Evolutionary conservation across 495 filamentous ascomycete genomes (phyloP), one percentile per base, ranked within the genome.

Genomic region (Tetracladium marchalianum): DNA sequence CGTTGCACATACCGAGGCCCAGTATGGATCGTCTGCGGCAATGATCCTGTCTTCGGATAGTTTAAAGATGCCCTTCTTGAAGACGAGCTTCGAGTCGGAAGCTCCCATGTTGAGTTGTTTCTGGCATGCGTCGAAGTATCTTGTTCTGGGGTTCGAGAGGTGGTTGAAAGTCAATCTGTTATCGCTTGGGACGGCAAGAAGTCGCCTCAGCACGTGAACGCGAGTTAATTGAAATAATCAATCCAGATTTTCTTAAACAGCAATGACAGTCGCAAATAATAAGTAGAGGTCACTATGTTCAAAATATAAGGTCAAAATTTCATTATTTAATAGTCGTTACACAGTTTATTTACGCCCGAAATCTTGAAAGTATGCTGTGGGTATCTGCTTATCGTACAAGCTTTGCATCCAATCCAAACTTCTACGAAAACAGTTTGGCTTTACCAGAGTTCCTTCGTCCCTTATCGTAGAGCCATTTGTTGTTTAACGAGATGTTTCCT

Each of bases 41-140:
- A 99, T 97, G 55, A 84, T 75, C 54, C 82, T 78, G 62, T 92
- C 81, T 62, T 95, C 90, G 13, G 89, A 93, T 44, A 99, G 80
- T 60, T 84, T 81, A 71, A 99, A 99, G 71, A 99, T 95, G 63
- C 90, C 92, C 65, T 95, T 85, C 67, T 97, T 99, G 78, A 99
- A 97, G 57, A 89, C 86, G 57, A 96, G 82, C 78, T 99, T 99
- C 52, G 90, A 96, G 71, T 99, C 93, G 64, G 92, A 95, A 59
- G 92, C 92, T 62, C 92, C 92, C 92, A 99, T 99, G 8, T 17
- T 57, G 41, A 47, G 46, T 54, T 51, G 51, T 24, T 19, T 13
- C 47, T 41, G 11, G 51, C 55, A 54, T 54, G 19, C 39, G 45
- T 39, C 41, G 50, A 32, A 4, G 31, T 36, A 19, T 53, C 24